Percentiles rank a stretch among this genome's conserved stretches.
These are phyloP conservation scores for Penicillium corylophilum DNA, from an alignment of 2,329 filamentous ascomycete genomes.

Conservation along the genomic window DNA sequence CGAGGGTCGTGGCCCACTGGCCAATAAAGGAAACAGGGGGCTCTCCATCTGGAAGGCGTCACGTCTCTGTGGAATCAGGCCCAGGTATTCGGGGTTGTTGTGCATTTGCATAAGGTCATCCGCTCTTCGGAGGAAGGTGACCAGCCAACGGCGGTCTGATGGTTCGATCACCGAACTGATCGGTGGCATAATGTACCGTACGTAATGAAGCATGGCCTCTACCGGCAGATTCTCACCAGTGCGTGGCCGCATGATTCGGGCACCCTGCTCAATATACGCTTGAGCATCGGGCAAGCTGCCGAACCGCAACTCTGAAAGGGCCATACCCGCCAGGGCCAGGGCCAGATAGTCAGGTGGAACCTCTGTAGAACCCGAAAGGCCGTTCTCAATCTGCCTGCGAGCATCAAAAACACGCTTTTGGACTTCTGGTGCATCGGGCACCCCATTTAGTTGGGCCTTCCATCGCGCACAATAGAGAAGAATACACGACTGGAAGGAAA, in stretches of 20 bases:
- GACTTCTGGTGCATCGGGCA: constrained; percentile 25
- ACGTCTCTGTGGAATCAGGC: constrained; percentile 28
- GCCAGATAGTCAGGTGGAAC: constrained; percentile 32
- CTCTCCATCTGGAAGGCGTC: constrained; percentile 38
- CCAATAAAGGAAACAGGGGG: constrained; percentile 40
- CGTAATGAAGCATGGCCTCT: constrained; percentile 36
- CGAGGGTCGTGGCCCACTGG: constrained; percentile 42
- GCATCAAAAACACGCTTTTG: constrained; percentile 29
- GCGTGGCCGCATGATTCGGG: constrained; percentile 33
- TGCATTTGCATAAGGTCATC: constrained; percentile 36
- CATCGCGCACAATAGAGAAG: constrained; percentile 41
- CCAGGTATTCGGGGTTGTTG: constrained; percentile 25
- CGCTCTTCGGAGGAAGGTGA: constrained; percentile 37
- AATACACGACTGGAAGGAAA: constrained; percentile 39
- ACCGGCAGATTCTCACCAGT: constrained; percentile 24
- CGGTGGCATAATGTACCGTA: constrained; percentile 33
- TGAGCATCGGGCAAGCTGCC: constrained; percentile 30
- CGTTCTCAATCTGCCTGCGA: constrained; percentile 29
- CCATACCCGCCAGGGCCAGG: constrained; percentile 37
- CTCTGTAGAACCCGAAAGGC: constrained; percentile 17
- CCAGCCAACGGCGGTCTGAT: constrained; percentile 28
- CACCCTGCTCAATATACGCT: constrained; percentile 30
- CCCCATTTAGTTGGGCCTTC: constrained; percentile 29
- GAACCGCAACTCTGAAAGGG: constrained; percentile 41
- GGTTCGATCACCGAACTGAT: constrained; percentile 8